These are phyloP conservation scores for Trichophyton rubrum DNA, from an alignment of 2,329 filamentous ascomycete genomes.

Conservation along the genomic window DNA sequence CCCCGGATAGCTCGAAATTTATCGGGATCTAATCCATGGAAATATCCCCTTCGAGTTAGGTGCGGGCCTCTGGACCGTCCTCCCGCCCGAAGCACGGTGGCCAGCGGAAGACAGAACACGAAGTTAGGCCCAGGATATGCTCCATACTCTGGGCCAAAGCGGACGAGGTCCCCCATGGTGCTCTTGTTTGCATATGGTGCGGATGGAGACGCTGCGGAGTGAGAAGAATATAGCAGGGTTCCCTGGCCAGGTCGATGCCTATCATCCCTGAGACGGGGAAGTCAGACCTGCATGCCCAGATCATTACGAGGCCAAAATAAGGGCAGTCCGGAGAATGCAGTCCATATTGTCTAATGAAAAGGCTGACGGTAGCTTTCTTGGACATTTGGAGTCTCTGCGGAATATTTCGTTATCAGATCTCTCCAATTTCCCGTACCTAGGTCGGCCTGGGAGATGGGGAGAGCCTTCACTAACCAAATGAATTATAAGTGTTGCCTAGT, in stretches of 20 bases:
- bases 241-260: background rate
- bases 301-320: background rate
- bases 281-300: background rate
- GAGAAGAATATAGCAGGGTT: background rate
- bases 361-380: background rate
- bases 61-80: background rate
- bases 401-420: too few relatives aligned
- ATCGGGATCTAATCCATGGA: background rate
- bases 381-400: too few relatives aligned
- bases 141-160: background rate
- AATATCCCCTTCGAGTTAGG: background rate
- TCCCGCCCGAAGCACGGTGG: constrained; percentile 1
- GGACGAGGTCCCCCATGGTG: background rate
- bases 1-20: background rate
- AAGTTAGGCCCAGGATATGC: background rate
- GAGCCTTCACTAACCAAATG: too few relatives aligned
- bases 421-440: too few relatives aligned
- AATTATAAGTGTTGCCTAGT: too few relatives aligned
- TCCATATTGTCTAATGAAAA: too few relatives aligned
- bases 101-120: background rate
- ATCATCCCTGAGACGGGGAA: background rate
- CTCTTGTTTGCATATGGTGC: background rate
- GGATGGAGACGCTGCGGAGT: background rate
- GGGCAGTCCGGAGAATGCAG: too few relatives aligned
- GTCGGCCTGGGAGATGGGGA: too few relatives aligned